These are phyloP conservation scores for Dinochytrium kinnereticum DNA, from an alignment of 371 early-diverging fungal species.

Conservation along the genomic window DNA sequence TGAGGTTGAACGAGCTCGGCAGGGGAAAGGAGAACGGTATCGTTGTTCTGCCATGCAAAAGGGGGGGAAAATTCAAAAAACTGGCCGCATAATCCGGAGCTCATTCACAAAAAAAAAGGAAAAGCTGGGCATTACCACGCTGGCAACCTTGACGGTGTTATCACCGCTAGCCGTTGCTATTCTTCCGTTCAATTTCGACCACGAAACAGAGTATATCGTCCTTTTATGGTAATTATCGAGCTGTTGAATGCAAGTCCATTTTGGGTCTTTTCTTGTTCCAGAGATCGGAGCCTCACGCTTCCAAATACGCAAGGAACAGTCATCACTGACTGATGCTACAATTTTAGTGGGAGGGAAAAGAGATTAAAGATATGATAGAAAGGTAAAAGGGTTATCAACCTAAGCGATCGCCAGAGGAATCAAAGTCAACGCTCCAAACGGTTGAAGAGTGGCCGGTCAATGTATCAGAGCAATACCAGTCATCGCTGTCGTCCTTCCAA, in stretches of 20 bases:
- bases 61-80: background rate
- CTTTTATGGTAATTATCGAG: constrained; percentile 73
- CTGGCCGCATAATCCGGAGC: background rate
- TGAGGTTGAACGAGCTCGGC: constrained; percentile 68
- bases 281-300: constrained; percentile 56
- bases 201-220: constrained; percentile 91
- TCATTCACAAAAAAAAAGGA: constrained; percentile 58
- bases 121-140: constrained; percentile 45
- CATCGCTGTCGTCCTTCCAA: constrained; percentile 87
- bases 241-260: constrained; percentile 72
- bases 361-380: background rate
- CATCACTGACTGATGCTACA: constrained; percentile 91
- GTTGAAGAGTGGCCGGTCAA: constrained; percentile 88
- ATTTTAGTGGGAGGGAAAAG: background rate
- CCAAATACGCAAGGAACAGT: constrained; percentile 86
- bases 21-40: constrained; percentile 23
- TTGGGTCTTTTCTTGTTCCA: constrained; percentile 53
- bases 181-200: constrained; percentile 71
- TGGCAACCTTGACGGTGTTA: constrained; percentile 52
- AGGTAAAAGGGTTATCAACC: constrained; percentile 45
- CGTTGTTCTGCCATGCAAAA: background rate
- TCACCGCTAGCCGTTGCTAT: constrained; percentile 89
- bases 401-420: constrained; percentile 72
- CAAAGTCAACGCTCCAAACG: constrained; percentile 93
- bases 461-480: constrained; percentile 92